phyloP scores from a whole-genome alignment of 345 rosid genomes.

The Eutrema heterophyllum region DNA sequence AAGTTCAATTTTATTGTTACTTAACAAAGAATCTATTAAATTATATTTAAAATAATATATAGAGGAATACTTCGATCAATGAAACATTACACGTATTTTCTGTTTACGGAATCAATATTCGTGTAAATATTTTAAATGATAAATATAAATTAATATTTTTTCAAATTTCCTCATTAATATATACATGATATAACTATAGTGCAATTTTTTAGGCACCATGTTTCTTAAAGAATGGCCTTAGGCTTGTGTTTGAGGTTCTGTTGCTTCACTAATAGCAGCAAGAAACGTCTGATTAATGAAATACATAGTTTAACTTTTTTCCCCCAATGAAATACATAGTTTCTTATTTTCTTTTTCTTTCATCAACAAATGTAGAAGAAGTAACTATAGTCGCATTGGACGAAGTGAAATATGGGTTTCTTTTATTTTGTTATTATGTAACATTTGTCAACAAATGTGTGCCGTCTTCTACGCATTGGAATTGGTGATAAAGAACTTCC shows the following conservation, averaged over 20 bases:
- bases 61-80: too few species aligned
- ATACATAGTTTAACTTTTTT: too few species aligned
- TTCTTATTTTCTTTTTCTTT: not conserved
- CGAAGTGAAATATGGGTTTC: not conserved
- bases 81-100: too few species aligned
- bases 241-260: not conserved
- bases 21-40: too few species aligned
- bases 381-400: not conserved
- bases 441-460: slow-evolving; percentile 3
- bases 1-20: too few species aligned
- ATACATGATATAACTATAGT: too few species aligned
- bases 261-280: not conserved
- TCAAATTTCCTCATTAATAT: too few species aligned
- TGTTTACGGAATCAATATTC: too few species aligned
- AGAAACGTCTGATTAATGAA: not conserved
- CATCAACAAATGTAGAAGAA: not conserved
- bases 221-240: not conserved
- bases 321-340: not conserved
- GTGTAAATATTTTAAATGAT: too few species aligned
- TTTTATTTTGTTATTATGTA: not conserved
- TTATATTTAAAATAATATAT: too few species aligned
- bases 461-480: not conserved
- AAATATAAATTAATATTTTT: too few species aligned
- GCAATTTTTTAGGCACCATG: not conserved
- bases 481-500: not conserved